Evolutionary conservation across 805 yeast species (phyloP).

Genomic region (Lipomyces yamadae): DNA sequence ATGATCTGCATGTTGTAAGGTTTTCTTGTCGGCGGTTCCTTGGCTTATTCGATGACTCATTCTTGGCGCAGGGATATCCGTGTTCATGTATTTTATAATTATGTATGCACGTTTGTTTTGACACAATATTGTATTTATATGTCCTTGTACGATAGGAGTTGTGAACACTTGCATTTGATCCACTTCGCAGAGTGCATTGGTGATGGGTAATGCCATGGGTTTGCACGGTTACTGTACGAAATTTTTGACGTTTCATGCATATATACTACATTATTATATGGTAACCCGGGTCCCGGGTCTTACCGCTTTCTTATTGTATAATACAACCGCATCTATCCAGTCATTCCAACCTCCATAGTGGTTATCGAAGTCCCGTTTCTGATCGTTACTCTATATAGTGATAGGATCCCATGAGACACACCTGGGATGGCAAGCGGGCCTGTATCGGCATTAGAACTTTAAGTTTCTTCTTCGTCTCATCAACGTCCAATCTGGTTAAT

Average conservation of each 20-base stretch:
- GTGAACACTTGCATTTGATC: background rate
- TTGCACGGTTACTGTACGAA: constrained; percentile 20
- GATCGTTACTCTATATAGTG: constrained; percentile 73
- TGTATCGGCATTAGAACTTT: constrained; percentile 86
- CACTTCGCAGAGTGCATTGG: background rate
- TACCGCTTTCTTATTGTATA: background rate
- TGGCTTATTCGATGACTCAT: no score
- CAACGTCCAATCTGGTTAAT: constrained; percentile 57
- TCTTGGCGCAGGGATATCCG: background rate
- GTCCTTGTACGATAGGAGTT: background rate
- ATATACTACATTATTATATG: background rate
- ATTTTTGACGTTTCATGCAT: constrained; percentile 6
- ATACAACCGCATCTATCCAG: background rate
- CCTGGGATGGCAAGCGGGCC: constrained; percentile 76
- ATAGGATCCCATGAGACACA: constrained; percentile 73
- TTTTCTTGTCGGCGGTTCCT: background rate
- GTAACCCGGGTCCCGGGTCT: background rate
- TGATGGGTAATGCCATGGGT: constrained; percentile 2
- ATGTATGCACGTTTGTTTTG: background rate
- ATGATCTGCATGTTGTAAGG: background rate
- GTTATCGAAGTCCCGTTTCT: background rate
- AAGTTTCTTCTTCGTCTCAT: constrained; percentile 71
- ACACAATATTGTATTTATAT: background rate
- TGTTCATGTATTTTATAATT: background rate
- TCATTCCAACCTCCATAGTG: background rate